phyloP scores from a whole-genome alignment of 768 basidiomycete species.

The Serendipita sp. region DNA sequence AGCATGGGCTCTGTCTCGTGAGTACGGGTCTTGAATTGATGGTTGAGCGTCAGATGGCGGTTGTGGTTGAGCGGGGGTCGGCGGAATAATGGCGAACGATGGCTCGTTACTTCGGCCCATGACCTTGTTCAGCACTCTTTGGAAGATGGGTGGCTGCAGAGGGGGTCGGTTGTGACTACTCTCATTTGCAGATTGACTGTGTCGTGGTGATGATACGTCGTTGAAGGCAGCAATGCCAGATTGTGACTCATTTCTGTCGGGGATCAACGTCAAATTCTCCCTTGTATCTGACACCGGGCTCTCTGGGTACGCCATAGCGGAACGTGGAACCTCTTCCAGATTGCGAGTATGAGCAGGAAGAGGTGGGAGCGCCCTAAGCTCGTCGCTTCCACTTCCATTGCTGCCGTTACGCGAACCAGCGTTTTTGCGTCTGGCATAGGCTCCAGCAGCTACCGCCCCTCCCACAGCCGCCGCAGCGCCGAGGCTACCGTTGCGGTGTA shows the following conservation, averaged over 20 bases:
- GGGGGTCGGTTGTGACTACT: neutral
- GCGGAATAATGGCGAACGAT: neutral
- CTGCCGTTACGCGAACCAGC: neutral
- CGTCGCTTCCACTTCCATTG: neutral
- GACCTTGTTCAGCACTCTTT: neutral
- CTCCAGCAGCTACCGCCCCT: neutral
- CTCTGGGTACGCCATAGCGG: slow-evolving; percentile 2
- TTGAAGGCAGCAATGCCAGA: too few species aligned
- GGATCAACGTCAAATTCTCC: neutral
- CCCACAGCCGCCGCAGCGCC: neutral
- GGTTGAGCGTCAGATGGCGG: neutral
- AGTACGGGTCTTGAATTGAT: neutral
- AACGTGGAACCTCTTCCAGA: neutral
- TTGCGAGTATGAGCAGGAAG: neutral
- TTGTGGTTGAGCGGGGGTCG: neutral
- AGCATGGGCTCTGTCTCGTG: neutral
- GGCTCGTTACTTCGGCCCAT: neutral
- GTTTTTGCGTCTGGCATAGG: neutral
- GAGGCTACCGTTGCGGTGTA: neutral
- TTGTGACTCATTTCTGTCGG: neutral
- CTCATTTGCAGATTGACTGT: neutral
- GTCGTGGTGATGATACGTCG: neutral
- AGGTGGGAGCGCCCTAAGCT: neutral
- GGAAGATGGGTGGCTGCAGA: neutral
- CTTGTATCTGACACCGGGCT: neutral